Evolutionary conservation across 805 yeast species (phyloP).

Genomic region (Saturnispora mendoncae): DNA sequence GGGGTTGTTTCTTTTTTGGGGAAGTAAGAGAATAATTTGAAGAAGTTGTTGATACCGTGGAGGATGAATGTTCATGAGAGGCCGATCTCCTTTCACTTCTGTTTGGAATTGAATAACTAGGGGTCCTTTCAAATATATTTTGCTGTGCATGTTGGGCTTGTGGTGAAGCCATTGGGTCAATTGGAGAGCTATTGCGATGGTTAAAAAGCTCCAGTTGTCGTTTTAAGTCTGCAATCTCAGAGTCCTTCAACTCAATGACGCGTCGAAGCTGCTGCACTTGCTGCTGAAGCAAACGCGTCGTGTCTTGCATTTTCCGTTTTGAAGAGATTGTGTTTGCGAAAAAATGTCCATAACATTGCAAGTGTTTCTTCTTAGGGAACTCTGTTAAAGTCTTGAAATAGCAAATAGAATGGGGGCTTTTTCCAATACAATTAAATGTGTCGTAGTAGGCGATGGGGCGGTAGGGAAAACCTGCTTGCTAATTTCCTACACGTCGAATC

Average conservation of each 20-base stretch:
- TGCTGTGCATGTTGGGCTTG: slow-evolving; percentile 16
- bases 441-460: slow-evolving; percentile 99
- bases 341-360: no score
- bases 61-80: not conserved
- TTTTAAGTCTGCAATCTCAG: slow-evolving; percentile 7
- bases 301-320: no score
- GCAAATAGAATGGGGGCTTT: slow-evolving; percentile 17
- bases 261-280: slow-evolving; percentile 1
- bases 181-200: not conserved
- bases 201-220: not conserved
- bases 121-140: slow-evolving; percentile 9
- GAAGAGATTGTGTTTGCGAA: no score
- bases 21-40: slow-evolving; percentile 12
- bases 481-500: slow-evolving; percentile 92
- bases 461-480: slow-evolving; percentile 95
- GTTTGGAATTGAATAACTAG: slow-evolving; percentile 20
- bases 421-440: slow-evolving; percentile 64
- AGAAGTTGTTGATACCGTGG: slow-evolving; percentile 9
- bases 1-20: no score
- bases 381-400: no score
- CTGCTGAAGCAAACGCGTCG: not conserved
- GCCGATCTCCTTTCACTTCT: slow-evolving; percentile 21
- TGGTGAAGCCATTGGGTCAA: slow-evolving; percentile 24
- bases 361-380: no score
- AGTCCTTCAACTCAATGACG: slow-evolving; percentile 11